phyloP scores from a whole-genome alignment of 768 basidiomycete species.

The Symmetrospora coprosmae region DNA sequence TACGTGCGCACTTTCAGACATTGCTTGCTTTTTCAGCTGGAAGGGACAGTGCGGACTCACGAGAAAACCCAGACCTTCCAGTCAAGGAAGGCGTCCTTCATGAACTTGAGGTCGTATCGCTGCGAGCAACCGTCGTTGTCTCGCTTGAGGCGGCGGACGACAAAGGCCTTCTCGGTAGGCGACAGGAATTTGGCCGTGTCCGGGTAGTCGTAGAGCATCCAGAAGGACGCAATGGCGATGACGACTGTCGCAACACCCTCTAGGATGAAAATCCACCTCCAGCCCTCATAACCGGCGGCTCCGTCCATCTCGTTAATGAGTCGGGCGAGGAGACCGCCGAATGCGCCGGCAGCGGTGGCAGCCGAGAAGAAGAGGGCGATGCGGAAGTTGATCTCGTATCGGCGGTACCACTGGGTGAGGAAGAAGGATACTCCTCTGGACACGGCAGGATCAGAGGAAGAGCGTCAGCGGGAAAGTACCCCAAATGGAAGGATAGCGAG shows the following conservation, averaged over 20 bases:
- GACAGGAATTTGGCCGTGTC: conserved; percentile 65
- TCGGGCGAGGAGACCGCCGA: conserved; percentile 46
- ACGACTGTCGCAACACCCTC: conserved; percentile 56
- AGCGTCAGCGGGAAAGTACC: conserved; percentile 16
- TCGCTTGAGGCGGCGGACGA: conserved; percentile 54
- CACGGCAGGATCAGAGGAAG: conserved; percentile 48
- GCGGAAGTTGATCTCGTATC: conserved; percentile 61
- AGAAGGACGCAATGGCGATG: conserved; percentile 55
- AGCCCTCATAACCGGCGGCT: conserved; percentile 37
- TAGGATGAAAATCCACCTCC: conserved; percentile 51
- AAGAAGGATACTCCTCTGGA: conserved; percentile 42
- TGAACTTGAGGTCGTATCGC: conserved; percentile 3
- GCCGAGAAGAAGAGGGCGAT: conserved; percentile 62
- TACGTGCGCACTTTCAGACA: background rate
- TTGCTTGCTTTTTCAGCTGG: background rate
- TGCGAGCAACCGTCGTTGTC: conserved; percentile 53
- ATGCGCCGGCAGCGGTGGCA: conserved; percentile 49
- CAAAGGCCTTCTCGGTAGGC: conserved; percentile 53
- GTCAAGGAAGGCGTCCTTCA: background rate
- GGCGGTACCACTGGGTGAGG: conserved; percentile 55
- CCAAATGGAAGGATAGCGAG: background rate
- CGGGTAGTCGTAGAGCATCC: conserved; percentile 69
- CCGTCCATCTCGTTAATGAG: conserved; percentile 45
- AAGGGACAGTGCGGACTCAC: background rate
- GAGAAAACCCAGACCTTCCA: conserved; percentile 10